phyloP scores from a whole-genome alignment of 2,329 filamentous ascomycete genomes.

The Xylariales sp. region DNA sequence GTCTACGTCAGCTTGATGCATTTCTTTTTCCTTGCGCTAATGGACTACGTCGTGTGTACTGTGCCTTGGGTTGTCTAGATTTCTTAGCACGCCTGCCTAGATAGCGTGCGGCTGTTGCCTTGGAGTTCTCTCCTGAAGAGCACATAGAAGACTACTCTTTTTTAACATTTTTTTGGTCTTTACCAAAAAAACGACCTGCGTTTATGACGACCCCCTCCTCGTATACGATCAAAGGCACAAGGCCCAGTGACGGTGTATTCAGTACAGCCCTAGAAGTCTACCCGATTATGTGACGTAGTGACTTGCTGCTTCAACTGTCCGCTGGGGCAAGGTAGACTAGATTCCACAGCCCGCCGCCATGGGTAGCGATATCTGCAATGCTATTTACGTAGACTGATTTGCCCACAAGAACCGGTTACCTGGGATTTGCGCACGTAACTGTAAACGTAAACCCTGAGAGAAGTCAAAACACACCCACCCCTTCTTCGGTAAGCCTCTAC shows the following conservation, averaged over 20 bases:
- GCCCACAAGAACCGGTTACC: neutral
- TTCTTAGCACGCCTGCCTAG: neutral
- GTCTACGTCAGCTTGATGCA: conserved; percentile 36
- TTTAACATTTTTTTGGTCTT: too few species aligned
- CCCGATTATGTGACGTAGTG: neutral
- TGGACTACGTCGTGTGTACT: conserved; percentile 1
- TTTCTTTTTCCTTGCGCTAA: neutral
- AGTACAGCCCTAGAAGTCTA: neutral
- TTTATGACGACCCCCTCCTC: too few species aligned
- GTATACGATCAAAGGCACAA: too few species aligned
- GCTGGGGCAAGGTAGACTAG: neutral
- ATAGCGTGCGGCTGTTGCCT: neutral
- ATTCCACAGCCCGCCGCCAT: neutral
- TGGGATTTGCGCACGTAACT: neutral
- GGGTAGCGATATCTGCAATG: neutral
- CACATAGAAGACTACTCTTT: conserved; percentile 3
- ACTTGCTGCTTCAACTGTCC: neutral
- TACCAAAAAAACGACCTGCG: too few species aligned
- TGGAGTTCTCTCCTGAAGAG: neutral
- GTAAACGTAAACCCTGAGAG: neutral
- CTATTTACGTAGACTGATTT: neutral
- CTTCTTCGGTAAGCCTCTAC: neutral
- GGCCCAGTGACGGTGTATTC: too few species aligned
- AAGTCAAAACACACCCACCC: neutral
- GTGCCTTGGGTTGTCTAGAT: neutral